Base-by-base conservation (phyloP, 306 rosid species). In the Carpinus viminea region DNA sequence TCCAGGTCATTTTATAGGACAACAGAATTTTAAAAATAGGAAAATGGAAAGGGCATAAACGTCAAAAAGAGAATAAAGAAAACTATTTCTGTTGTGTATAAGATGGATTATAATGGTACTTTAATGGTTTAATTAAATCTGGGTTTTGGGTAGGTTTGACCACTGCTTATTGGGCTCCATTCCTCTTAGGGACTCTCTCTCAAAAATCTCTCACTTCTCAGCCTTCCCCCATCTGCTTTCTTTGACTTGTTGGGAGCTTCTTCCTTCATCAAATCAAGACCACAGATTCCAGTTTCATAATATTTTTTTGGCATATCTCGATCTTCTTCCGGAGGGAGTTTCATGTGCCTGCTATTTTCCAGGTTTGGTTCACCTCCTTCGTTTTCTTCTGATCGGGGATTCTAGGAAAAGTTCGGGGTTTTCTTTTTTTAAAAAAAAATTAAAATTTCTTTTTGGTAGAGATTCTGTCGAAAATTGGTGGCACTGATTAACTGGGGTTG, bases 71-170 rank as follows among this genome's bases (percentile, higher is more conserved):
- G 17, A 28, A 60, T 13, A 2, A 59, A 51, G 26, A 60, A 59
- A 73, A 45, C 11, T 36, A 53, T 53, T 66, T 76, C 59, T 45
- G 79, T 55, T 74, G 80, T 45, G 62, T 26, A 21, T 47, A 45
- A 45, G 56, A 45, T 82, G 65, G 36, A 89, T 73, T 73, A 77
- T 45, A 71, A 50, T 70, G 47, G 73, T 78, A 76, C 79, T 82
- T 86, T 82, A 51, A 88, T 82, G 46, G 53, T 52, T 74, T 74
- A 80, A 81, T 80, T 68, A 87, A 90, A 86, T 87, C 83, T 85
- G 82, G 81, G 76, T 77, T 82, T 85, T 43, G 86, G 86, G 82
- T 86, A 82, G 91, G 89, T 92, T 94, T 94, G 97, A 94, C 97
- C 88, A 81, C 59, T 91, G 97, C 82, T 85, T 82, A 85, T 88